These are phyloP conservation scores for Metarhizium anisopliae DNA, from an alignment of 2,329 filamentous ascomycete genomes.

Conservation along the genomic window DNA sequence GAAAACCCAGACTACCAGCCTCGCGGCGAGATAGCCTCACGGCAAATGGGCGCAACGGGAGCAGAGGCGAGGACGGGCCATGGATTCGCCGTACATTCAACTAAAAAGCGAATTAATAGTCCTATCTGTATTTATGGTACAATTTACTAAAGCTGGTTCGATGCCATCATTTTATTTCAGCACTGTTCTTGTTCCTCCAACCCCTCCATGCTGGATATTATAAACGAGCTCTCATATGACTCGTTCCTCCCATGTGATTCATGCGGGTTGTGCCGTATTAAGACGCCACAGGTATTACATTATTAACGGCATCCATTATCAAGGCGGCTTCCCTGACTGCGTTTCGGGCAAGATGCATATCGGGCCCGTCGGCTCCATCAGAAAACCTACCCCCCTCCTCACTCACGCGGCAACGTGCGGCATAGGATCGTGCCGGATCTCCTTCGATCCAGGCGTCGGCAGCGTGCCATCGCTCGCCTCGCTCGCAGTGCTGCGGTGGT, in stretches of 20 bases:
- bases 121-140: too few relatives aligned
- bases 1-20: not conserved
- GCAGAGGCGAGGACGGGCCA: not conserved
- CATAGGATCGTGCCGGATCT: not conserved
- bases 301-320: not conserved
- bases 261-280: not conserved
- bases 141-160: too few relatives aligned
- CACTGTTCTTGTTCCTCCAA: not conserved
- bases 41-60: not conserved
- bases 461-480: conserved; percentile 1
- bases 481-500: not conserved
- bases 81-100: too few relatives aligned
- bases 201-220: not conserved
- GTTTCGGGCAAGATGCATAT: not conserved
- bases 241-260: not conserved
- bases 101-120: too few relatives aligned
- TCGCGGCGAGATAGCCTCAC: not conserved
- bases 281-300: not conserved
- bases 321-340: not conserved
- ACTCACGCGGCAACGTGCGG: not conserved
- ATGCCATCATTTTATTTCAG: not conserved
- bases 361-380: not conserved
- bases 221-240: not conserved
- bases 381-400: not conserved
- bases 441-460: not conserved